Base-by-base conservation (phyloP, 2,329 filamentous ascomycete genomes). In the Pseudopyrenochaeta lycopersici region DNA sequence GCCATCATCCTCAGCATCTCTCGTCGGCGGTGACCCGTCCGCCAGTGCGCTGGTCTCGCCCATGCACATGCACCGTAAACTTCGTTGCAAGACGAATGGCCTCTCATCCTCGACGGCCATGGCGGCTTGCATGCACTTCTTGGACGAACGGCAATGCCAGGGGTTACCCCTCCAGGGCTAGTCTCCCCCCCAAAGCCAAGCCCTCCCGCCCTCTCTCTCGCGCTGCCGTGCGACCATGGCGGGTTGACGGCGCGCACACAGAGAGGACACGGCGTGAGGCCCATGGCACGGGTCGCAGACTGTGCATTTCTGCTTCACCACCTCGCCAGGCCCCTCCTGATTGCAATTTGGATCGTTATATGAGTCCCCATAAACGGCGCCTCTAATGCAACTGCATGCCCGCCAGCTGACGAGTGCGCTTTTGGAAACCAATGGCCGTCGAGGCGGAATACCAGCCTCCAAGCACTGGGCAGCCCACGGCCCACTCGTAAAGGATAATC, bases 391-490 rank as follows among this genome's bases (percentile, higher is more conserved):
- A 14, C 40, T 42, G 44, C 35, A 27, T 4, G 23, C 23, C 23
- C 23, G 23, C n/a, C 23, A 43, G 60, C 60, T 58, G 61, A 62
- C 55, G 31, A 11, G 23, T 42, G 41, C 40, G 18, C 32, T 18
- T 7, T 46, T 60, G 61, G 61, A 58, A 62, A 52, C 61, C 61
- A 64, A 64, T 64, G 56, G 49, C 61, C 61, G 36, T n/a, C 41
- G 41, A 47, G 53, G 49, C 49, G 61, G 61, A 50, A 44, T 39
- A 31, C 47, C 50, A 54, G 56, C 54, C 42, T 30, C 27, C 39
- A 12, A 42, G 57, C 54, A 51, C 35, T 47, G 40, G 43, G 36
- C 52, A 49, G 35, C 20, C 47, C 36, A 50, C 46, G 51, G 56
- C 45, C 52, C 47, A 39, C 27, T 49, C 43, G 11, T 31, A 20